Conservation (phyloP, 2,329 filamentous ascomycete genomes). For the Microdochium trichocladiopsis region DNA sequence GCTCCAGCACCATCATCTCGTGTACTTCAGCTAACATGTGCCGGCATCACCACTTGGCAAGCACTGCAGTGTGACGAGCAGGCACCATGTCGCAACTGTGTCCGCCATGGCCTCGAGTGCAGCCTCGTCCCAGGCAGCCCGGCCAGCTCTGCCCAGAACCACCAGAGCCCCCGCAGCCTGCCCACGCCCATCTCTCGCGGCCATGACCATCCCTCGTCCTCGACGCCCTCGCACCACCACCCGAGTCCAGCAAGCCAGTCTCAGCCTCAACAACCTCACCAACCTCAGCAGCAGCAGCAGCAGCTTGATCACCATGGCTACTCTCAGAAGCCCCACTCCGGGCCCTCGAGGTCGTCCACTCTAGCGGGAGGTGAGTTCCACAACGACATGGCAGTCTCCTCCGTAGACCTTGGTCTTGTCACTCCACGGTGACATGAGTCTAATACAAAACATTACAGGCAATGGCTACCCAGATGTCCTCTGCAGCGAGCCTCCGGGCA, state of each 20-base stretch:
- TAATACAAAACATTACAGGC: neutral
- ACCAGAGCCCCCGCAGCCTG: neutral
- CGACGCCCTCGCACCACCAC: neutral
- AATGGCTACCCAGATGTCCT: neutral
- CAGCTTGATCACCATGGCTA: neutral
- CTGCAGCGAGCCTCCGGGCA: neutral
- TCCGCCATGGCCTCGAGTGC: conserved; percentile 1
- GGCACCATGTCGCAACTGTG: conserved; percentile 2
- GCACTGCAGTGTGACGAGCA: conserved; percentile 2
- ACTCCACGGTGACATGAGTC: neutral
- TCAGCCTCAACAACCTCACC: neutral
- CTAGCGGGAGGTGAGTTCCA: neutral
- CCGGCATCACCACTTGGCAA: neutral
- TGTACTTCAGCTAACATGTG: neutral
- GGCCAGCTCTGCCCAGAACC: neutral
- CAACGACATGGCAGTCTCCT: too few species aligned
- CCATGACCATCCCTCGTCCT: neutral
- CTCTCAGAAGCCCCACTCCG: neutral
- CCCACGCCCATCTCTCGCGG: neutral
- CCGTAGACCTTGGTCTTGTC: too few species aligned
- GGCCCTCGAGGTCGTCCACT: neutral
- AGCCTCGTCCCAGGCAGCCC: neutral
- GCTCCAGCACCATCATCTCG: too few species aligned
- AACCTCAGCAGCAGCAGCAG: too few species aligned
- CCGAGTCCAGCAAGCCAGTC: neutral